Percentiles rank a stretch among this genome's conserved stretches.
These are phyloP conservation scores for Coniophora puteana DNA, from an alignment of 1,284 basidiomycete genomes.

Conservation along the genomic window DNA sequence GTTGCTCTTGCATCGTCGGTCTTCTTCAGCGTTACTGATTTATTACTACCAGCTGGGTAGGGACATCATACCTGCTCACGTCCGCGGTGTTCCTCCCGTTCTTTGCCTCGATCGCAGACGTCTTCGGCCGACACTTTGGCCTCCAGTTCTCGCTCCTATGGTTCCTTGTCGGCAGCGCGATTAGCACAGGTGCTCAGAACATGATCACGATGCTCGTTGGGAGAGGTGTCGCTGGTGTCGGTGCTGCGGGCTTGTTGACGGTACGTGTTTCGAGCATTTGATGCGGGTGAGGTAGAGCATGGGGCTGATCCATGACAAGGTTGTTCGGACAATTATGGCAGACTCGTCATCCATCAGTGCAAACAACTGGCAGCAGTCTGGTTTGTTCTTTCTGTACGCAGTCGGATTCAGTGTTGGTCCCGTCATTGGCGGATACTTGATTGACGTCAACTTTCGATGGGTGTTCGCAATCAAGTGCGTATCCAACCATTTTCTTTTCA, in stretches of 20 bases:
- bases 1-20: neutral
- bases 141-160: slow-evolving; percentile 40
- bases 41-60: slow-evolving; percentile 35
- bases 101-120: slow-evolving; percentile 47
- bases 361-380: slow-evolving; percentile 39
- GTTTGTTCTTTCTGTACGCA: slow-evolving; percentile 40
- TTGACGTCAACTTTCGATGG: slow-evolving; percentile 43
- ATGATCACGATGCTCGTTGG: slow-evolving; percentile 45
- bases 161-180: slow-evolving; percentile 42
- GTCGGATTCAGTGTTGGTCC: slow-evolving; percentile 44
- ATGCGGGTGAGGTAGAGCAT: neutral
- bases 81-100: slow-evolving; percentile 51
- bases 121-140: slow-evolving; percentile 42
- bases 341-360: slow-evolving; percentile 39
- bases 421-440: slow-evolving; percentile 41
- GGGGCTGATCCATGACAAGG: slow-evolving; percentile 22
- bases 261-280: slow-evolving; percentile 22
- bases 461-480: slow-evolving; percentile 52
- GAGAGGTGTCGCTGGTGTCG: slow-evolving; percentile 44
- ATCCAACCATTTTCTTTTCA: neutral
- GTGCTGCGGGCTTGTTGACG: slow-evolving; percentile 45
- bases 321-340: slow-evolving; percentile 40
- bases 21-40: neutral
- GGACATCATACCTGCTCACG: slow-evolving; percentile 46
- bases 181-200: slow-evolving; percentile 42